A percentile compares a stretch with the other conserved stretches of the same genome.
Evolutionary conservation across 2,329 filamentous ascomycete species (phyloP).

Genomic region (Aspergillus texensis): DNA sequence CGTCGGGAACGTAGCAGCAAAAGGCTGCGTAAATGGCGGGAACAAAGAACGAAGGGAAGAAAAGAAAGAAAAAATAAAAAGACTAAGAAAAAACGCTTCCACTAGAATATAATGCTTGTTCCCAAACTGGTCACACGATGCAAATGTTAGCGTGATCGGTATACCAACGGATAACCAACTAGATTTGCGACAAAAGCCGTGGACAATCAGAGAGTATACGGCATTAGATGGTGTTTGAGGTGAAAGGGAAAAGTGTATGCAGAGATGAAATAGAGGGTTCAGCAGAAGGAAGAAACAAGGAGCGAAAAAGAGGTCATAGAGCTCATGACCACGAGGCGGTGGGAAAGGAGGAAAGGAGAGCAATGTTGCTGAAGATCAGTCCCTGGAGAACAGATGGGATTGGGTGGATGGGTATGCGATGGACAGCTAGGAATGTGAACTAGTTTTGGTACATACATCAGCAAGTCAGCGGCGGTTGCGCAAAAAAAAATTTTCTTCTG

Average conservation of each 20-base stretch:
- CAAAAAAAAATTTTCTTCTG: not conserved
- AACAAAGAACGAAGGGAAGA: not conserved
- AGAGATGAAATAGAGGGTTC: not conserved
- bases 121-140: not conserved
- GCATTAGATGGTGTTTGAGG: not conserved
- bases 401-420: conserved; percentile 23
- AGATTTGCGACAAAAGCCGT: not conserved
- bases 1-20: not conserved
- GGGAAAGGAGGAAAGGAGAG: conserved; percentile 18
- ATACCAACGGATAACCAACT: not conserved
- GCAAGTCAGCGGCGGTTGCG: conserved; percentile 11
- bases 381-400: conserved; percentile 13
- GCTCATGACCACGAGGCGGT: conserved; percentile 23
- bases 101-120: not conserved
- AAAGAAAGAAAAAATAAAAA: not conserved
- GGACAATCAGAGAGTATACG: not conserved
- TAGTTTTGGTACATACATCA: conserved; percentile 16
- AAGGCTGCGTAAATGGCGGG: not conserved
- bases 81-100: not conserved
- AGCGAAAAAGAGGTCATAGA: conserved; percentile 17
- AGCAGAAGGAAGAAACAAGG: conserved; percentile 18
- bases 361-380: conserved; percentile 18
- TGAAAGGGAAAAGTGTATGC: too few relatives aligned
- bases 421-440: conserved; percentile 24
- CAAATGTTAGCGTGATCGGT: not conserved